Evolutionary conservation across 208 protist species (phyloP), one percentile per base, ranked within the genome.

Genomic region (Trichomonas vaginalis): DNA sequence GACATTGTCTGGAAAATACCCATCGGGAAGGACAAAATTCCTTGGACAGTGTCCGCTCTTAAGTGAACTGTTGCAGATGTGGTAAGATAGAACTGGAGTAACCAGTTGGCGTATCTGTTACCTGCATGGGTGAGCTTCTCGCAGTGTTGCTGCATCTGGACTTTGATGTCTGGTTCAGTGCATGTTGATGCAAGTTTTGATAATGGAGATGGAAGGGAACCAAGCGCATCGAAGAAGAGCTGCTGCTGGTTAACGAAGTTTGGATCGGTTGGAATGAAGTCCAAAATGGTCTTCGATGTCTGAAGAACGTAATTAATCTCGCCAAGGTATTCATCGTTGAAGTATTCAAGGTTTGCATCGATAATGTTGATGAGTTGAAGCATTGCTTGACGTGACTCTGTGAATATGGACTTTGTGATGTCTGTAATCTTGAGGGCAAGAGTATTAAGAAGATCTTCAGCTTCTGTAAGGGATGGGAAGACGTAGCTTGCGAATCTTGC

Each of bases 291-390:
- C 42, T 48, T 90, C 8, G 42, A 10, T 35, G 42, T 1, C 48
- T 27, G 10, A 45, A 90, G 42, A n/a, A 49, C 32, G 32, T 49
- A 90, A 17, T 90, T 90, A 2, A n/a, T 48, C 48, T 90, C 82
- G 9, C 42, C 42, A 39, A 90, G n/a, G 10, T 27, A 10, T 1
- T 23, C 23, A 90, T 90, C 82, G 42, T 90, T 90, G 42, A 90
- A 90, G 82, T 45, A 90, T 90, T 90, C 82, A 21, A 90, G 42
- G 23, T 90, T 90, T 48, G 82, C 42, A 48, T 90, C 82, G n/a
- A 90, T 48, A 1, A 48, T 39, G 12, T 35, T 45, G n/a, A 35
- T 48, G 12, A 90, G 32, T 48, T 46, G 37, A 12, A 10, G 10
- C 15, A 90, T 21, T 35, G 48, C n/a, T 35, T 46, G 46, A 15